Base-by-base conservation (phyloP, 805 yeast species). In the Wickerhamomyces hampshirensis region DNA sequence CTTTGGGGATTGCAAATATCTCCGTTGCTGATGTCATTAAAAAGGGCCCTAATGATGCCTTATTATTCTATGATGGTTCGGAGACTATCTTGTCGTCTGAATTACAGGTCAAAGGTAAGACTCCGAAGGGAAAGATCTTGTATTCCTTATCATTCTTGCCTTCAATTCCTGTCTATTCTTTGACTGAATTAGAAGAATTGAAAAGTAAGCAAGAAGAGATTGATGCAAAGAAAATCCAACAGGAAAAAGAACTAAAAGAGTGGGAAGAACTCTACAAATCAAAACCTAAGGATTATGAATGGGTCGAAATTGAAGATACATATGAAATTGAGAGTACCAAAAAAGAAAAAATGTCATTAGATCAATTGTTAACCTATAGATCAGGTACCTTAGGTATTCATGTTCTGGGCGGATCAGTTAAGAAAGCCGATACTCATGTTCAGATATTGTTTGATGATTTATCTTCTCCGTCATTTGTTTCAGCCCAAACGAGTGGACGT, bases 121-220 rank as follows among this genome's bases (percentile, higher is more conserved):
- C 64, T 34, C 72, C 76, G 3, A 66, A 71, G 39, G 85, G 87
- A 28, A 48, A 55, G 5, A 51, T 84, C 26, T 52, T 54, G 18
- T 75, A 77, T 48, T 69, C 80, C 8, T 63, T 81, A 23, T 73
- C 84, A 2, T 82, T 82, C 58, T 58, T 80, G 33, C 89, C 93
- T 30, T 60, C 75, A 7, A 62, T 76, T 31, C 82, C 85, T 1
- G 79, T 80, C 2, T 77, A 70, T 50, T 69, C 85, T 9, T 68
- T 72, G 19, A 63, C 68, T 18, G 91, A 84, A 56, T 40, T 75
- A 16, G 59, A 61, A 8, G 68, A 73, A 38, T 62, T 71, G 33
- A 64, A 68, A 29, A 62, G 62, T n/a, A 65, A 69, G 42, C 59
- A 69, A 33, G 56, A 58, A 28, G 55, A 60, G 15, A 45, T 68